phyloP scores from a whole-genome alignment of 2,329 filamentous ascomycete genomes.

The Penicillium sp. region DNA sequence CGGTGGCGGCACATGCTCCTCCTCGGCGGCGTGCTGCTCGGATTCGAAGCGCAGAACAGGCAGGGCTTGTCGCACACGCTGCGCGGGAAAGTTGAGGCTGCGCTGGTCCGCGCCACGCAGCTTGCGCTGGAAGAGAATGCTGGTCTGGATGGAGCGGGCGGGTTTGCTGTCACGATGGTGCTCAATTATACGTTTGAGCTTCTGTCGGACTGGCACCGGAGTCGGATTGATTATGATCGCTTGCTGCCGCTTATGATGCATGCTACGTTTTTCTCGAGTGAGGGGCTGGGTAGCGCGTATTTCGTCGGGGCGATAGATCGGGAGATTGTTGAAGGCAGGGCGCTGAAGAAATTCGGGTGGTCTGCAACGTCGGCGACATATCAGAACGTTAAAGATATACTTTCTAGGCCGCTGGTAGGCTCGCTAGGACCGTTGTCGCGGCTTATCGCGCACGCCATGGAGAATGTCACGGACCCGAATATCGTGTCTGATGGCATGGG shows the following conservation, averaged over 20 bases:
- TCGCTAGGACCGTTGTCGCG: constrained; percentile 61
- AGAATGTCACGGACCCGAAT: constrained; percentile 49
- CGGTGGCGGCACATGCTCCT: constrained; percentile 84
- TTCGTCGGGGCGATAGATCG: constrained; percentile 68
- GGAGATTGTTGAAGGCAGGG: constrained; percentile 56
- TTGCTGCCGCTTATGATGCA: constrained; percentile 68
- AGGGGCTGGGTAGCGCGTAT: constrained; percentile 72
- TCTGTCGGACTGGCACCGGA: constrained; percentile 58
- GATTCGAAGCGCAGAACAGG: constrained; percentile 63
- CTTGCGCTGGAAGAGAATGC: constrained; percentile 63
- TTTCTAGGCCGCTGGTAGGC: constrained; percentile 55
- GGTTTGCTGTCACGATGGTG: constrained; percentile 60
- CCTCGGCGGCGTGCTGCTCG: constrained; percentile 72
- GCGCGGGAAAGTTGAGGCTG: constrained; percentile 65
- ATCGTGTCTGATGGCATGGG: constrained; percentile 49
- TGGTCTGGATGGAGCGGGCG: constrained; percentile 48
- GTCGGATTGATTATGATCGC: constrained; percentile 61
- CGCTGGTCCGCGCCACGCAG: constrained; percentile 71
- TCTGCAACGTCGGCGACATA: constrained; percentile 55
- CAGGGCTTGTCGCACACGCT: constrained; percentile 62
- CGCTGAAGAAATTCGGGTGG: constrained; percentile 62
- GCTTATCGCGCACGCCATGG: constrained; percentile 59
- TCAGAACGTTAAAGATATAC: constrained; percentile 52
- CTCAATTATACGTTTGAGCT: constrained; percentile 74
- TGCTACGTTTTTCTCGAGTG: constrained; percentile 63